Evolutionary conservation across 371 early-diverging fungal species (phyloP).

Genomic region (Syncephalastrum racemosum): DNA sequence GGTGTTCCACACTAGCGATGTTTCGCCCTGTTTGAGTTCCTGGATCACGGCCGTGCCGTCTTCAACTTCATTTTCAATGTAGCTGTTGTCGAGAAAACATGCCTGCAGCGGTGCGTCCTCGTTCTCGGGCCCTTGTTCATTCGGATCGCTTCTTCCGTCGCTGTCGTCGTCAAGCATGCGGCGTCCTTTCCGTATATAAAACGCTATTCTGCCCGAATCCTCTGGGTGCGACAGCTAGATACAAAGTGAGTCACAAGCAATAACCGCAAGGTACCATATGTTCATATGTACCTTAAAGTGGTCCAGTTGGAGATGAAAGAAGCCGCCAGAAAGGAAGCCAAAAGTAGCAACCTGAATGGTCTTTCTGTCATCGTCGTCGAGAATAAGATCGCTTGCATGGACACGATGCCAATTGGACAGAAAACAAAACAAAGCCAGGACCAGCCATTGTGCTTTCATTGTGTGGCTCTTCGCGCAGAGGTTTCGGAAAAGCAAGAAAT

Average conservation of each 20-base stretch:
- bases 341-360: constrained; percentile 46
- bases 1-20: constrained; percentile 2
- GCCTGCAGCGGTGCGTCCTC: constrained; percentile 1
- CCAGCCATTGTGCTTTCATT: background rate
- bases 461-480: no score
- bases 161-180: constrained; percentile 17
- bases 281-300: constrained; percentile 38
- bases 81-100: constrained; percentile 31
- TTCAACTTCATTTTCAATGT: constrained; percentile 31
- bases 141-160: background rate
- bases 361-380: constrained; percentile 42
- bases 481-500: no score
- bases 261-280: background rate
- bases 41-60: constrained; percentile 27
- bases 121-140: constrained; percentile 2
- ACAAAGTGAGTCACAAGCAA: background rate
- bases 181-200: constrained; percentile 36
- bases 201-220: constrained; percentile 26
- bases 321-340: constrained; percentile 52
- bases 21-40: constrained; percentile 10
- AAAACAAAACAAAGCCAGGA: constrained; percentile 1
- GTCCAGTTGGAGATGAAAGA: constrained; percentile 34
- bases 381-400: constrained; percentile 22
- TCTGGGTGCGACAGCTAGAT: constrained; percentile 14
- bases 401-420: no score